Evolutionary conservation across 2,329 filamentous ascomycete genomes (phyloP).

Genomic region (Xylaria digitata): DNA sequence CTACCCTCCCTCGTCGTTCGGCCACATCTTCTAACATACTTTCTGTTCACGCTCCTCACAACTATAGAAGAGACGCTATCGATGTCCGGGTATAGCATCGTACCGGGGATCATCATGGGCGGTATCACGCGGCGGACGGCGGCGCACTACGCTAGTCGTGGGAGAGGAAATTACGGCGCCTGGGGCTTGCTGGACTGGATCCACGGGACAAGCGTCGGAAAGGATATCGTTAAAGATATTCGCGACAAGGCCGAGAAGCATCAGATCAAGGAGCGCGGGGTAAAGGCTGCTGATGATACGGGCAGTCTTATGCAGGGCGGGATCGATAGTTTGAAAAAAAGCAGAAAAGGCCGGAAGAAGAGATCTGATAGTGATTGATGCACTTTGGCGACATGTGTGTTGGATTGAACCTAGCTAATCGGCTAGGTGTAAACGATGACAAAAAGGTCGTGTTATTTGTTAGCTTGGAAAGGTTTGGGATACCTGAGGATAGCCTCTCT

Average conservation of each 20-base stretch:
- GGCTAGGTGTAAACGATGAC: not conserved
- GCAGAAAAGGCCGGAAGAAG: conserved; percentile 45
- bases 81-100: conserved; percentile 73
- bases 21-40: conserved; percentile 78
- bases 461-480: not conserved
- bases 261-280: conserved; percentile 57
- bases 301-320: conserved; percentile 52
- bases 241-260: conserved; percentile 67
- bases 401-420: not conserved
- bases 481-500: conserved; percentile 18
- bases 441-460: not conserved
- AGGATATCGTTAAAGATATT: conserved; percentile 65
- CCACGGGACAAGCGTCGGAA: conserved; percentile 65
- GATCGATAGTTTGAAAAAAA: conserved; percentile 49
- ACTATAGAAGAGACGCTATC: conserved; percentile 75
- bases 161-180: conserved; percentile 69
- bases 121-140: conserved; percentile 59
- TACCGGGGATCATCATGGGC: conserved; percentile 65
- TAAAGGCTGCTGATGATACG: conserved; percentile 50
- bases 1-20: conserved; percentile 72
- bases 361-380: conserved; percentile 14
- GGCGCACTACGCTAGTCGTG: conserved; percentile 67
- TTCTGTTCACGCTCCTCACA: conserved; percentile 70
- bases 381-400: too few relatives aligned
- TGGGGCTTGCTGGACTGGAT: conserved; percentile 73